Evolutionary conservation across 352 stramenopile species (phyloP).

Genomic region (Globisporangium camurandrum): DNA sequence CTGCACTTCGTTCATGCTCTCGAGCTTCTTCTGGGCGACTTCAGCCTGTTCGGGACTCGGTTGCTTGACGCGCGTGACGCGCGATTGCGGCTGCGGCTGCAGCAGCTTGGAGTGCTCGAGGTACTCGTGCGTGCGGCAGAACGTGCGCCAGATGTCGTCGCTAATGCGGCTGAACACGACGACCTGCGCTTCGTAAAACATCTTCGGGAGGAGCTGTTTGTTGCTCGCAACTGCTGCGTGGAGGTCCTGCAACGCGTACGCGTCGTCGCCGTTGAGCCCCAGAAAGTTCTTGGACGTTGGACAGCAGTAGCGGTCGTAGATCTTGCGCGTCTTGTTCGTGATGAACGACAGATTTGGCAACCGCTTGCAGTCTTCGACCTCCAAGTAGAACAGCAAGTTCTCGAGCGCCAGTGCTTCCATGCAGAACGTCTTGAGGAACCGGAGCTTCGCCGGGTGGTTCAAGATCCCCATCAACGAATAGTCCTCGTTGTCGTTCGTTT

Average conservation of each 20-base stretch:
- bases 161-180: constrained; percentile 52
- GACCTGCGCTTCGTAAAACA: constrained; percentile 67
- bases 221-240: constrained; percentile 40
- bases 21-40: constrained; percentile 41
- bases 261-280: constrained; percentile 23
- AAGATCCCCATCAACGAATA: constrained; percentile 56
- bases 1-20: constrained; percentile 53
- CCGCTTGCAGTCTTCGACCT: constrained; percentile 81
- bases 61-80: neutral
- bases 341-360: constrained; percentile 79
- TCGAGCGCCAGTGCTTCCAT: constrained; percentile 76
- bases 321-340: constrained; percentile 61
- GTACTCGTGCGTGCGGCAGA: constrained; percentile 67
- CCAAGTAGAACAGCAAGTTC: constrained; percentile 80
- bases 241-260: constrained; percentile 28
- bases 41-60: constrained; percentile 33
- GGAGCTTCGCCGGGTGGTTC: constrained; percentile 64
- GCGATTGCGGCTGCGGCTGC: constrained; percentile 15
- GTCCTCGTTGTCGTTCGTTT: constrained; percentile 26
- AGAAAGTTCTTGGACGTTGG: constrained; percentile 42
- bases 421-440: constrained; percentile 83
- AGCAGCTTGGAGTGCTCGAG: constrained; percentile 45
- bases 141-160: constrained; percentile 58
- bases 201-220: constrained; percentile 38
- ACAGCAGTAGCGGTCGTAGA: constrained; percentile 74